These are phyloP conservation scores for Wickerhamiella allomyrinae DNA, from an alignment of 805 yeast species.

Conservation along the genomic window DNA sequence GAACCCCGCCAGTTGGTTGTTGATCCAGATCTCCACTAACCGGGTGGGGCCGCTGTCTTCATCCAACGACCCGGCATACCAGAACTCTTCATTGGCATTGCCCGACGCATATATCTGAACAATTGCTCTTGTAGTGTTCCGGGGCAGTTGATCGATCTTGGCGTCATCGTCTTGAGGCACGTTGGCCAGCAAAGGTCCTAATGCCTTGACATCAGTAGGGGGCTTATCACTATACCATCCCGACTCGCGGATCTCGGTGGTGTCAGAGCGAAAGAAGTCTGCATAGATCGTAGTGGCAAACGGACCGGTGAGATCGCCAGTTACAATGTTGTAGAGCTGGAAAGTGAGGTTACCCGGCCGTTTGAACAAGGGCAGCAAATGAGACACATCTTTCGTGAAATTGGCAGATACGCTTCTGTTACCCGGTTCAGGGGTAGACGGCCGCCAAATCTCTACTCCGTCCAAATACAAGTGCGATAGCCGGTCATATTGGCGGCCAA, in stretches of 20 bases:
- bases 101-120: constrained; percentile 53
- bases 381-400: constrained; percentile 49
- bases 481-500: constrained; percentile 28
- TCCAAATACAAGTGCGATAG: constrained; percentile 33
- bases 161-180: constrained; percentile 1
- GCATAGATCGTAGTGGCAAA: constrained; percentile 40
- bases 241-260: background rate
- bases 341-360: constrained; percentile 30
- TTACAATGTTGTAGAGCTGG: constrained; percentile 46
- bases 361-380: constrained; percentile 37
- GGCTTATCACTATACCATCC: constrained; percentile 7
- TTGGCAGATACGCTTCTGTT: constrained; percentile 35
- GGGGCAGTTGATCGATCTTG: constrained; percentile 24
- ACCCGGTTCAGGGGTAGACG: constrained; percentile 61
- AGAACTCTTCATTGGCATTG: constrained; percentile 65
- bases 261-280: constrained; percentile 26
- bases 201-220: constrained; percentile 5
- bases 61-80: constrained; percentile 32
- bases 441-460: constrained; percentile 58
- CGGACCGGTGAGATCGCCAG: constrained; percentile 41
- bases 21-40: constrained; percentile 45
- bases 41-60: constrained; percentile 24
- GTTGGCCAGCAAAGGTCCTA: background rate
- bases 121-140: constrained; percentile 42
- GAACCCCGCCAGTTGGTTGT: constrained; percentile 43